Base-by-base conservation (phyloP, 192 early-diverging fungal genomes). In the Backusella luteola region DNA sequence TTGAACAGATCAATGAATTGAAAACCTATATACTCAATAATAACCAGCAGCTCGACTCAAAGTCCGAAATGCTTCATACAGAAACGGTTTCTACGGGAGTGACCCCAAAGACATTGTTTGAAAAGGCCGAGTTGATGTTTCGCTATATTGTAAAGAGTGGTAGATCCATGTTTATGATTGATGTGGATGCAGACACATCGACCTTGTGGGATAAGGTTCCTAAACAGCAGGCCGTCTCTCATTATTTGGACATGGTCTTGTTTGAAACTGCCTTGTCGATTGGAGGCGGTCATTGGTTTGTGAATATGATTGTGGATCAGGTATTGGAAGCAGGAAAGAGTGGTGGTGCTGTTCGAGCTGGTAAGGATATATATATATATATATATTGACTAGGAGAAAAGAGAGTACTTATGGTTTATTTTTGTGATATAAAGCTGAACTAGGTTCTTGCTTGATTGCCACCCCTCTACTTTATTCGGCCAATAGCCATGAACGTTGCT, bases 341-440 rank as follows among this genome's bases (percentile, higher is more conserved):
- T 41, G 82, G 82, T 36, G 82, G 82, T n/a, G 82, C 82, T 19
- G 79, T 84, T 34, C 41, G 82, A 42, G 82, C 82, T 56, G 79
- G 82, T 84, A 83, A 36, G 35, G 21, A n/a, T 6, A 52, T 15
- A 39, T 39, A 39, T 39, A 39, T 0, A 39, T 39, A 7, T 32
- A 2, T 32, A 32, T 32, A 35, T 32, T 52, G 21, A 68, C 3
- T 14, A 44, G 23, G 8, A 21, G 32, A 56, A 56, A 9, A 12
- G 9, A 7, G 21, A 21, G 0, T 17, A 35, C 29, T n/a, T 19
- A 46, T 56, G 11, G 2, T 44, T 69, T 29, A 29, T 41, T 71
- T 32, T 39, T 38, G 14, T 19, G 23, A 49, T 26, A 29, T 29
- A 19, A 14, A 84, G 82, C 82, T 63, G 82, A 84, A 66, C 70